Percentiles rank a stretch among this genome's conserved stretches.
These are phyloP conservation scores for Chaetomium tenue DNA, from an alignment of 495 filamentous ascomycete genomes.

Conservation along the genomic window DNA sequence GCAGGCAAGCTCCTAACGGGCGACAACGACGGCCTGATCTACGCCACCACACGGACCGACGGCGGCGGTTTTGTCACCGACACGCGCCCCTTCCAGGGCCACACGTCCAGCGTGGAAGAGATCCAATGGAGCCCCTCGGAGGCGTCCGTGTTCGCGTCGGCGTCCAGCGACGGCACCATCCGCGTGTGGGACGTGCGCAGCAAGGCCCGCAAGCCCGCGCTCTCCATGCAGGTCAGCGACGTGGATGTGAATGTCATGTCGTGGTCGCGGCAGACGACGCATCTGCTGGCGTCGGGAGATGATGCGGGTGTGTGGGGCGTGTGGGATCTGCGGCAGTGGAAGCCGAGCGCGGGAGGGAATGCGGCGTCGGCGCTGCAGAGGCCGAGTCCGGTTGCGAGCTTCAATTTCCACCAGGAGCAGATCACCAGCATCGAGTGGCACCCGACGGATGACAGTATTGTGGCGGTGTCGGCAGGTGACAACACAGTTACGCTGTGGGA, in stretches of 20 bases:
- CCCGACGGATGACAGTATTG: conserved; percentile 90
- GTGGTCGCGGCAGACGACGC: conserved; percentile 81
- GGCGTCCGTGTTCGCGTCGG: conserved; percentile 86
- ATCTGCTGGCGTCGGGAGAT: conserved; percentile 87
- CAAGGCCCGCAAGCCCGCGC: conserved; percentile 77
- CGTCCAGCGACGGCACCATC: conserved; percentile 88
- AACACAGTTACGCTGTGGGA: conserved; percentile 96
- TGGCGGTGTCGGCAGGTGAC: conserved; percentile 88
- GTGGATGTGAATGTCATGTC: conserved; percentile 94
- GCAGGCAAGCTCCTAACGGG: conserved; percentile 84
- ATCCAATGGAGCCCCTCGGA: conserved; percentile 95
- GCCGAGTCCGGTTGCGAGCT: conserved; percentile 77
- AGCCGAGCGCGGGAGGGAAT: conserved; percentile 51
- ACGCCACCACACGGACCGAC: conserved; percentile 76
- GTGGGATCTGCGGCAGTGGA: conserved; percentile 95
- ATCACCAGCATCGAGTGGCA: conserved; percentile 98
- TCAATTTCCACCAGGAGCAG: conserved; percentile 91
- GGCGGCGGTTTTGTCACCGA: conserved; percentile 86
- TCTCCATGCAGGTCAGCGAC: conserved; percentile 78
- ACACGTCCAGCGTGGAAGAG: conserved; percentile 85
- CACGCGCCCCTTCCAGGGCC: conserved; percentile 73
- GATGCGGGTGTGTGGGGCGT: conserved; percentile 95
- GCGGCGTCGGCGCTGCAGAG: conserved; percentile 39
- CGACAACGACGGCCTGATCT: conserved; percentile 87
- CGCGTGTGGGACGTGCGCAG: conserved; percentile 93